Percentiles rank a stretch among this genome's conserved stretches.
Conservation (phyloP, 1,284 basidiomycete species). For the Ustilago xerochloae region DNA sequence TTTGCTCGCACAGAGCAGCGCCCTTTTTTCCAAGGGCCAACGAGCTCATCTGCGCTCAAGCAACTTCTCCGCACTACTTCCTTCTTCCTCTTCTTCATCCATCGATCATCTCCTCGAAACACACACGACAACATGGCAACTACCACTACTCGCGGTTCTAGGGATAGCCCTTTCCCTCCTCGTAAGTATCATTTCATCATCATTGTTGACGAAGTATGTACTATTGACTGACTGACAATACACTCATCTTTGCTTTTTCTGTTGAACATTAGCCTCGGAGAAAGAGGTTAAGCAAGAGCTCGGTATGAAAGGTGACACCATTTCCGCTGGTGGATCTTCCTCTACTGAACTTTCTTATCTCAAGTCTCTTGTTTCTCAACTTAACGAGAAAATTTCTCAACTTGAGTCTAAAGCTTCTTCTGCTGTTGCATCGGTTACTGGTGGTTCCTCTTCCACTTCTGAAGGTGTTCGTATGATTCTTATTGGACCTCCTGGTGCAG, state of each 20-base stretch:
- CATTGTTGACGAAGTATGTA: neutral
- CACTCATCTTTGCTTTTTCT: neutral
- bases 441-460: neutral
- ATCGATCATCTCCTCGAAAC: neutral
- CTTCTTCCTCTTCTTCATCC: neutral
- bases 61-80: conserved; percentile 8
- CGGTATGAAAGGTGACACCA: conserved; percentile 42
- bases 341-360: conserved; percentile 62
- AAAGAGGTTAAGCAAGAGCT: conserved; percentile 44
- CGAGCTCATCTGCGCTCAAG: neutral
- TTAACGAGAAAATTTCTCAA: conserved; percentile 62
- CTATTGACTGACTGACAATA: conserved; percentile 6
- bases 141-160: conserved; percentile 47
- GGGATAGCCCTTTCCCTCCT: conserved; percentile 51
- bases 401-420: conserved; percentile 52
- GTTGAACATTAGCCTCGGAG: conserved; percentile 25
- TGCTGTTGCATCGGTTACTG: conserved; percentile 30
- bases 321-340: conserved; percentile 17
- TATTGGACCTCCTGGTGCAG: conserved; percentile 94
- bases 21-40: neutral
- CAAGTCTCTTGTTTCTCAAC: conserved; percentile 64
- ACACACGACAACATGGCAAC: conserved; percentile 40
- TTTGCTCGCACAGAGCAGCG: neutral
- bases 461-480: conserved; percentile 79
- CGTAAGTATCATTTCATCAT: conserved; percentile 12